Evolutionary conservation across 129 eudicot species (phyloP), one percentile per base, ranked within the genome.

Genomic region (Artemisia tridentata): DNA sequence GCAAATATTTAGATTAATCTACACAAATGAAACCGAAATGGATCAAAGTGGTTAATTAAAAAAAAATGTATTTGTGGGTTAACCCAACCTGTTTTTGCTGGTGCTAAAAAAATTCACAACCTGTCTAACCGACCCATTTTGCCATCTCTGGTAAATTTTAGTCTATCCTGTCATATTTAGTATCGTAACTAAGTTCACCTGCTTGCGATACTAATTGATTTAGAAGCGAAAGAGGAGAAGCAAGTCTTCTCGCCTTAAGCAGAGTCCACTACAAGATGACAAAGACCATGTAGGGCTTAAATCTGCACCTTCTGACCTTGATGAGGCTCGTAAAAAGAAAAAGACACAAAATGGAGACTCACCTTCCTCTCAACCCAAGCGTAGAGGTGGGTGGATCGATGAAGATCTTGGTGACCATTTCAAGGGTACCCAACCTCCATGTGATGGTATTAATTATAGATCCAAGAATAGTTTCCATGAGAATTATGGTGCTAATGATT

Each of bases 321-420:
- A 74, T 3, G 81, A 78, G 73, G 65, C 79, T 20, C 73, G 23
- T 16, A 87, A 77, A 70, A 81, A 68, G 77, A 82, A 78, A 62
- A 85, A 67, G 62, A 16, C 49, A 43, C 84, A 79, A 18, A 57
- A 57, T 58, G 68, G 69, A 38, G 83, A 29, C 61, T 52, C 63
- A 2, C 29, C 49, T 51, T 25, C 84, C 25, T 56, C 69, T 59
- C 86, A 81, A 75, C 27, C 75, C 20, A 83, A 80, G 64, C 65
- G 48, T 50, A 72, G 77, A 65, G 86, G 89, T 23, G 86, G 91
- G 48, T 91, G 91, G 95, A 78, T 45, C 53, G 74, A 78, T 46
- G 85, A 87, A 71, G 62, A 85, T 65, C 83, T 76, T 14, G 84
- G 79, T 53, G 86, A 82, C 60, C 48, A 3, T n/a, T 10, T 68